Base-by-base conservation (phyloP, 805 yeast species). In the Cyberlindnera mississippiensis region DNA sequence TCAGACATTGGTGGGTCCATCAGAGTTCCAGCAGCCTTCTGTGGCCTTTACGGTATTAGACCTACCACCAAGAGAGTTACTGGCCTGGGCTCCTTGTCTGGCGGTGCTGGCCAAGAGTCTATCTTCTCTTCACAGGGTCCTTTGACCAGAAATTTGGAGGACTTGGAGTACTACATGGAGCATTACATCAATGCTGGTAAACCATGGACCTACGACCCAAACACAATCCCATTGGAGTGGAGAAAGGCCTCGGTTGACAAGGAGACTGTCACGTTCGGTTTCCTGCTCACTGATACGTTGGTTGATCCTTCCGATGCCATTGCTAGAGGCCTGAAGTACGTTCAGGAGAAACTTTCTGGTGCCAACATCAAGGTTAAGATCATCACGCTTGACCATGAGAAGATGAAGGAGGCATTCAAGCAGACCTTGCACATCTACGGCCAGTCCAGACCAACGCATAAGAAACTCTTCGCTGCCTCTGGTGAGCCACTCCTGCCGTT, bases 1-100 rank as follows among this genome's bases (percentile, higher is more conserved):
- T 75, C 83, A 19, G 88, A 82, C 56, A 82, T 81, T 46, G 88
- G 88, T 43, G 88, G 88, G 2, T 75, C 82, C 12, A 75, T 82
- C 42, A 71, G 88, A 52, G 76, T 70, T 8, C 88, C 88, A 4
- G 82, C 85, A 27, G 85, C 84, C 0, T 79, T 72, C 54, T 67
- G 75, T 37, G 85, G 85, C 16, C 50, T 72, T 35, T 76, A 66
- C 48, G 87, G 86, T 28, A 63, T 81, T 46, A 73, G 84, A 56
- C 80, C 85, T 27, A 69, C 84, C 8, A 69, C 80, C 4, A 72
- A 74, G 60, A 71, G 88, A 59, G 32, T 52, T 3, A 28, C 54
- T 13, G 57, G 57, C 12, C 6, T 55, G 42, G 52, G 52, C n/a
- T 52, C 57, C 9, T 19, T 55, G 11, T 52, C 57, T 32, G 61